Base-by-base conservation (phyloP, 192 early-diverging fungal genomes). In the Podila epigama region DNA sequence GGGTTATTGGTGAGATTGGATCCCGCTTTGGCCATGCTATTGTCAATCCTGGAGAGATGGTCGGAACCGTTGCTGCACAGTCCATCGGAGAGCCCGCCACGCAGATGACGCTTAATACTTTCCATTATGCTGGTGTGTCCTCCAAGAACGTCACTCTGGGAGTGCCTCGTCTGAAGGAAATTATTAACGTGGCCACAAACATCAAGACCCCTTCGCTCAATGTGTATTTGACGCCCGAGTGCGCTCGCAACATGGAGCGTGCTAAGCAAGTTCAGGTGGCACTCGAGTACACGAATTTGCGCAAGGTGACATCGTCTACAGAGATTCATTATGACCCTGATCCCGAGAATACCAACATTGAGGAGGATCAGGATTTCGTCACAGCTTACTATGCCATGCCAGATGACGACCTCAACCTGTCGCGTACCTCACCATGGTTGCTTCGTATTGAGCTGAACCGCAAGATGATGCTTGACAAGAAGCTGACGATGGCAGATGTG, bases 61-160 rank as follows among this genome's bases (percentile, higher is more conserved):
- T 99, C 16, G 97, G 97, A 36, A 94, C 93, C 15, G 85, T 99
- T 63, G 96, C 97, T 27, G 97, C 97, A 16, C 97, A 99, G 81
- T 97, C 96, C 25, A 98, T 99, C 82, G 97, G 97, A 81, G 97
- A 99, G 82, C 97, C 97, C 34, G 95, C 96, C 4, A 99, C 97
- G 44, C 97, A 99, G 79, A 99, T 99, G 97, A 99, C 97, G 35
- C 82, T 99, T 53, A 99, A 99, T 72, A 99, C 97, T 48, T 99
- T 99, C 94, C 97, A 99, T 88, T 93, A 93, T 82, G 97, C 97
- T 60, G 97, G 97, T 94, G 96, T 98, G 51, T 90, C 91, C 28
- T 94, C 93, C 61, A 97, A 96, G 86, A 96, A 97, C 75, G 97
- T 97, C 11, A 99, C 96, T 11, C 90, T 94, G 57, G 97, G 97